These are phyloP conservation scores for Avena sativa DNA, from an alignment of 176 grass and related monocot species.

Conservation along the genomic window DNA sequence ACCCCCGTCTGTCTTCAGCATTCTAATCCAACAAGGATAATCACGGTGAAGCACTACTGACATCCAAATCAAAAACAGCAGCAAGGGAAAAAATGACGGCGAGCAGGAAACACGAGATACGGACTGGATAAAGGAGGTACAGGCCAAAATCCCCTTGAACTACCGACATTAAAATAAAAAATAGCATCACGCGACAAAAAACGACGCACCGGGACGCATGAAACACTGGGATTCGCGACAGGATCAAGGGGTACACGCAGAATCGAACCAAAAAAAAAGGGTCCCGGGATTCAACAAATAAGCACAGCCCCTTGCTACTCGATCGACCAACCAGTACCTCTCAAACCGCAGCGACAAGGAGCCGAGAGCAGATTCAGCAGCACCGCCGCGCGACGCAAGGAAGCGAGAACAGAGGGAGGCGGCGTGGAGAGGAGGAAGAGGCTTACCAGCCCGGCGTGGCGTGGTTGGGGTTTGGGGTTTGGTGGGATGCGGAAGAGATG, in stretches of 20 bases:
- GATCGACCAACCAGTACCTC: not conserved
- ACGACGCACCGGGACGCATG: too few relatives aligned
- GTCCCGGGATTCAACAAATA: not conserved
- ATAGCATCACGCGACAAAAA: too few relatives aligned
- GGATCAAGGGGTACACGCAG: too few relatives aligned
- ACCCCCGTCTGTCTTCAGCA: not conserved
- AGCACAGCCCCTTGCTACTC: not conserved
- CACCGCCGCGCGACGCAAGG: not conserved
- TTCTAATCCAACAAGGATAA: not conserved
- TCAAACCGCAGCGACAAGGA: not conserved
- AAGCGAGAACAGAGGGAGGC: not conserved
- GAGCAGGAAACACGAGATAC: too few relatives aligned
- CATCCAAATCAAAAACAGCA: too few relatives aligned
- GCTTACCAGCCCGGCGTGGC: not conserved
- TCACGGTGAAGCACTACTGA: too few relatives aligned
- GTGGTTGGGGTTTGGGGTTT: conserved; percentile 6
- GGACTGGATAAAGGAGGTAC: too few relatives aligned
- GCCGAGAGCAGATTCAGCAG: not conserved
- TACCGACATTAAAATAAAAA: too few relatives aligned
- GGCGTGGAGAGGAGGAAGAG: not conserved
- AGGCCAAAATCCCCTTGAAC: too few relatives aligned
- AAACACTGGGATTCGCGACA: too few relatives aligned
- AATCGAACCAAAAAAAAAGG: too few relatives aligned
- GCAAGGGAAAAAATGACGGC: too few relatives aligned
- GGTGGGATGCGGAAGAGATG: not conserved